phyloP scores from a whole-genome alignment of 179 eudicot species.

The Spinacia oleracea region DNA sequence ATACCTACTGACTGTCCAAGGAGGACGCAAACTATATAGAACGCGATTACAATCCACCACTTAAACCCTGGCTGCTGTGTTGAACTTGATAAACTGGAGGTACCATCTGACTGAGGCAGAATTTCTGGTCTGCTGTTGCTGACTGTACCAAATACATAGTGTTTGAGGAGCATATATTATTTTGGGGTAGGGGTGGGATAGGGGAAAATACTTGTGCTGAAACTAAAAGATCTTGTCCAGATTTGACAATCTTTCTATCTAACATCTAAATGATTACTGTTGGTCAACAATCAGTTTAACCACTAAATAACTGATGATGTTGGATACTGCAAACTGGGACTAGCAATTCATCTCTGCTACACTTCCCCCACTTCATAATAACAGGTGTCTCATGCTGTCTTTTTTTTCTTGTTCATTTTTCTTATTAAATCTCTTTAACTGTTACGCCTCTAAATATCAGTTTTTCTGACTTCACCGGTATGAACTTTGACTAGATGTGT shows the following conservation, averaged over 20 bases:
- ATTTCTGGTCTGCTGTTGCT: not conserved
- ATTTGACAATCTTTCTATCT: not conserved
- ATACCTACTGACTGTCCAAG: constrained; percentile 49
- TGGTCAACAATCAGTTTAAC: not conserved
- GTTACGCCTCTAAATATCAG: not conserved
- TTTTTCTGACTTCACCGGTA: not conserved
- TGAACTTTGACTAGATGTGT: not conserved
- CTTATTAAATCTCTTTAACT: not conserved
- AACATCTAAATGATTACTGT: not conserved
- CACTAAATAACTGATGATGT: not conserved
- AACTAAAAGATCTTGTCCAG: not conserved
- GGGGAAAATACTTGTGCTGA: not conserved
- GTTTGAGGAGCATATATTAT: not conserved
- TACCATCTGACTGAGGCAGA: not conserved
- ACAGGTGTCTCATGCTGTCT: not conserved
- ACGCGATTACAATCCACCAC: constrained; percentile 48
- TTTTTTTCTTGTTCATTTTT: not conserved
- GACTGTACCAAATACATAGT: constrained; percentile 7
- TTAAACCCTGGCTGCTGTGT: constrained; percentile 22
- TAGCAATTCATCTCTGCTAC: not conserved
- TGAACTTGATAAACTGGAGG: not conserved
- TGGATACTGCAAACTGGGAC: not conserved
- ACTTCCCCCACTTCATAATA: not conserved
- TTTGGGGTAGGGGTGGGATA: not conserved
- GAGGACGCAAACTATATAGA: constrained; percentile 46